phyloP scores from a whole-genome alignment of 1,284 basidiomycete genomes.

The Cronartium quercuum region DNA sequence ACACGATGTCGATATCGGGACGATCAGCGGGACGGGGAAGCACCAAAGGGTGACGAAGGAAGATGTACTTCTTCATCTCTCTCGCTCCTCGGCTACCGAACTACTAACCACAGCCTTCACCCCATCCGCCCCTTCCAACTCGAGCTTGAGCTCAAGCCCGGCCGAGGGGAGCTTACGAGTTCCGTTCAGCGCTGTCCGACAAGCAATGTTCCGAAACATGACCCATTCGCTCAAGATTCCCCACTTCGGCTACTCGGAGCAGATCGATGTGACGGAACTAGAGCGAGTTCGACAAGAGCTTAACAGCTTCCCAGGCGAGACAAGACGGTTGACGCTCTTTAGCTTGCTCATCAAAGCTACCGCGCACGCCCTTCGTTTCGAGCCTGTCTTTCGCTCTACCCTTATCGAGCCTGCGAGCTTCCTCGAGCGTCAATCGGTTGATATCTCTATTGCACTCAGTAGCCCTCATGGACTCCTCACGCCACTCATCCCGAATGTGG shows the following conservation, averaged over 20 bases:
- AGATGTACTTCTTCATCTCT: constrained; percentile 55
- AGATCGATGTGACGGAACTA: constrained; percentile 72
- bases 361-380: constrained; percentile 69
- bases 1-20: constrained; percentile 57
- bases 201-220: constrained; percentile 50
- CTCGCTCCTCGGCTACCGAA: neutral
- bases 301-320: constrained; percentile 20
- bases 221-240: constrained; percentile 55
- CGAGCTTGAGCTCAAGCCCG: neutral
- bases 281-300: constrained; percentile 57
- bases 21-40: constrained; percentile 65
- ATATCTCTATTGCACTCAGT: constrained; percentile 68
- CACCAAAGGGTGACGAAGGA: constrained; percentile 67
- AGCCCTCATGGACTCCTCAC: constrained; percentile 77
- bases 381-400: constrained; percentile 63
- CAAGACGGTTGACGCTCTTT: constrained; percentile 66
- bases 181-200: constrained; percentile 44
- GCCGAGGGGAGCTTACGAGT: constrained; percentile 22
- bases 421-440: constrained; percentile 45
- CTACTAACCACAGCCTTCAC: neutral
- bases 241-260: constrained; percentile 74
- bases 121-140: neutral
- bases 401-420: constrained; percentile 42
- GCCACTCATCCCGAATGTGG: constrained; percentile 65
- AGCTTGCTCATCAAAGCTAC: constrained; percentile 81